Percentiles rank a stretch among this genome's conserved stretches.
These are phyloP conservation scores for Ilyonectria sp. DNA, from an alignment of 2,329 filamentous ascomycete species.

Conservation along the genomic window DNA sequence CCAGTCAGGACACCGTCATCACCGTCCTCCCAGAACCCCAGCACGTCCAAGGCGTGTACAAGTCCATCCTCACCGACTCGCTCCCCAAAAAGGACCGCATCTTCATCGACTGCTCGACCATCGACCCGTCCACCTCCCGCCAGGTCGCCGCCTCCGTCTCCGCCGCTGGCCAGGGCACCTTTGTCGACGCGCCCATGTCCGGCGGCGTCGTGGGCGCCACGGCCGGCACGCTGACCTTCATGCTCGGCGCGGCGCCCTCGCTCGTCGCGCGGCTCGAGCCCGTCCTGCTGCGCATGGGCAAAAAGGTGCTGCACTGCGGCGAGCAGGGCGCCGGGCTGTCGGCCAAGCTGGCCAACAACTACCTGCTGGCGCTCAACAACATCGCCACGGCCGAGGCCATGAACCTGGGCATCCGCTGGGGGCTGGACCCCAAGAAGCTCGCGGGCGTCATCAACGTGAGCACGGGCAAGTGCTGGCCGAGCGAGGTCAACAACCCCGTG, in stretches of 20 bases:
- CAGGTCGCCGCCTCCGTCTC: slow-evolving; percentile 80
- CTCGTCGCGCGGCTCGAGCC: slow-evolving; percentile 76
- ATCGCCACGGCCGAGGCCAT: slow-evolving; percentile 78
- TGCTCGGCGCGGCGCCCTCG: slow-evolving; percentile 82
- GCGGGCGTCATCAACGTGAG: slow-evolving; percentile 92
- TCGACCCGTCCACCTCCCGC: slow-evolving; percentile 89
- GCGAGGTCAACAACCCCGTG: slow-evolving; percentile 95
- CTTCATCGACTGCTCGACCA: slow-evolving; percentile 97
- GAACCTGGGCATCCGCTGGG: slow-evolving; percentile 75
- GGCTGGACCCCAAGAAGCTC: slow-evolving; percentile 75
- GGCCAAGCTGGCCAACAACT: slow-evolving; percentile 97
- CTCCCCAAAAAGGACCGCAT: slow-evolving; percentile 74
- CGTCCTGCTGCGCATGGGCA: slow-evolving; percentile 86
- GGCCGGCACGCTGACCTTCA: slow-evolving; percentile 92
- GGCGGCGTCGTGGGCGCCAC: slow-evolving; percentile 93
- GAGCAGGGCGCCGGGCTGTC: slow-evolving; percentile 87
- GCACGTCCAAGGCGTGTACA: slow-evolving; percentile 88
- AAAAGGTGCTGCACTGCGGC: slow-evolving; percentile 88
- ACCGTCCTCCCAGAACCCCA: slow-evolving; percentile 91
- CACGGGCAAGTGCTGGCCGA: slow-evolving; percentile 96
- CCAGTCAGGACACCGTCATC: slow-evolving; percentile 82
- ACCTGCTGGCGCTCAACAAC: slow-evolving; percentile 94
- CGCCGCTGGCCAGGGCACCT: slow-evolving; percentile 78
- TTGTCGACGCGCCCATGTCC: slow-evolving; percentile 97
- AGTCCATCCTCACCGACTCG: slow-evolving; percentile 76